Evolutionary conservation across 805 yeast species (phyloP), one percentile per base, ranked within the genome.

Genomic region (Clavispora carvajalis): DNA sequence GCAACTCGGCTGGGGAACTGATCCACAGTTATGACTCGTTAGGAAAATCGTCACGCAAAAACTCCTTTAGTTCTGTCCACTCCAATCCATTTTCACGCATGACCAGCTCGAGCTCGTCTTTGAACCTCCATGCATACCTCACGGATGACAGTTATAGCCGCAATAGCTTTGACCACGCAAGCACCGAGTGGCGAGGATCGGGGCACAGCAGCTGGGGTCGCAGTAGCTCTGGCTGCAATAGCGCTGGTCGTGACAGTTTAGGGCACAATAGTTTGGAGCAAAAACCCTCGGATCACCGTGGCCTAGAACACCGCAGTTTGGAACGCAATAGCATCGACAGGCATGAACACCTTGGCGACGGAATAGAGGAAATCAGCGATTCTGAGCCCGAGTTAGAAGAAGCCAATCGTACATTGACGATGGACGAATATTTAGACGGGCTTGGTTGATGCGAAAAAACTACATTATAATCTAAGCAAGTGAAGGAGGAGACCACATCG

Each of bases 81-180:
- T 50, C 53, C 23, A 52, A 45, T 26, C 56, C 59, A 5, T 52
- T 68, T 9, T 47, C 57, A 38, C 55, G 64, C 25, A 63, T 69
- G 26, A 57, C 71, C 28, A 64, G 71, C 43, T 63, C 70, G 22
- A 62, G 63, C 40, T 63, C 70, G 18, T 63, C 69, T 22, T 53
- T 69, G 24, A 69, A 69, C 45, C 57, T 69, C 35, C 63, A 68
- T 41, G 74, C 70, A 8, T 69, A 65, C 43, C 56, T 69, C 39
- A 66, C 71, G 12, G 73, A 65, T 39, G 68, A 60, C 9, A 28
- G 31, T 8, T 12, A 15, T 12, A 28, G 31, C 19, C 31, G 19
- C 10, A 28, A 15, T 8, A 28, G 31, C 19, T 15, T 5, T 3
- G 31, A 28, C n/a, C 31, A 10, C 19, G 19, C 19, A 5, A 28